phyloP scores from a whole-genome alignment of 2,329 filamentous ascomycete genomes.

The Cladophialophora carrionii region DNA sequence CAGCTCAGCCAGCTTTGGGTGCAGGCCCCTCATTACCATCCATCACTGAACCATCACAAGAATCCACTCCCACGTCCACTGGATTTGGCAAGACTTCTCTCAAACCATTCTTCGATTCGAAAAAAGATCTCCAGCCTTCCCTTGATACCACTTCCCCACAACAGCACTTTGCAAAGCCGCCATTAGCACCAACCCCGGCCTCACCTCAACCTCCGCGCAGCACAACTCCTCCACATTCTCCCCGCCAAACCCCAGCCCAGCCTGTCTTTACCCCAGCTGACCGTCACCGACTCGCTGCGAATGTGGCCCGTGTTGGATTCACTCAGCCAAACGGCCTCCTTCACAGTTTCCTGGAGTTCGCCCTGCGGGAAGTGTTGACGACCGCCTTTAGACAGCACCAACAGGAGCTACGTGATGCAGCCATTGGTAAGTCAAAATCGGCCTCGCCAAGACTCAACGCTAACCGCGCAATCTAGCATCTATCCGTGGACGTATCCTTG shows the following conservation, averaged over 20 bases:
- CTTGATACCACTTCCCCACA: neutral
- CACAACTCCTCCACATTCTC: constrained; percentile 26
- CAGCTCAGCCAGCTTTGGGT: constrained; percentile 2
- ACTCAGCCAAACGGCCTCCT: constrained; percentile 32
- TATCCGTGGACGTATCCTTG: constrained; percentile 42
- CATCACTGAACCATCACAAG: neutral
- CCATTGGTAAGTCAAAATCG: constrained; percentile 27
- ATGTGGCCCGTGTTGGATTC: constrained; percentile 30
- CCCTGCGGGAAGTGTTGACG: constrained; percentile 27
- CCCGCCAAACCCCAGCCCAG: constrained; percentile 11
- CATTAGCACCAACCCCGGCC: neutral
- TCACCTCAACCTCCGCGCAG: constrained; percentile 13
- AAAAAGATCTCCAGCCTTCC: neutral
- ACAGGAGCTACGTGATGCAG: constrained; percentile 24
- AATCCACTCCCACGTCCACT: neutral
- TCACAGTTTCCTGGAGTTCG: constrained; percentile 33
- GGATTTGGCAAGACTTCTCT: neutral
- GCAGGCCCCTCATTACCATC: neutral
- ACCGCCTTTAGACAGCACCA: constrained; percentile 29
- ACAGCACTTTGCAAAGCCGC: neutral
- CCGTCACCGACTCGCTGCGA: constrained; percentile 19
- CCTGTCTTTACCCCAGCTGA: constrained; percentile 19
- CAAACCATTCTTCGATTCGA: neutral
- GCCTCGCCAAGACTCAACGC: neutral
- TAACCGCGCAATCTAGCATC: constrained; percentile 28